Percentiles rank a stretch among this genome's conserved stretches.
These are phyloP conservation scores for Micromonas commoda DNA, from an alignment of 139 green algal species.

Conservation along the genomic window DNA sequence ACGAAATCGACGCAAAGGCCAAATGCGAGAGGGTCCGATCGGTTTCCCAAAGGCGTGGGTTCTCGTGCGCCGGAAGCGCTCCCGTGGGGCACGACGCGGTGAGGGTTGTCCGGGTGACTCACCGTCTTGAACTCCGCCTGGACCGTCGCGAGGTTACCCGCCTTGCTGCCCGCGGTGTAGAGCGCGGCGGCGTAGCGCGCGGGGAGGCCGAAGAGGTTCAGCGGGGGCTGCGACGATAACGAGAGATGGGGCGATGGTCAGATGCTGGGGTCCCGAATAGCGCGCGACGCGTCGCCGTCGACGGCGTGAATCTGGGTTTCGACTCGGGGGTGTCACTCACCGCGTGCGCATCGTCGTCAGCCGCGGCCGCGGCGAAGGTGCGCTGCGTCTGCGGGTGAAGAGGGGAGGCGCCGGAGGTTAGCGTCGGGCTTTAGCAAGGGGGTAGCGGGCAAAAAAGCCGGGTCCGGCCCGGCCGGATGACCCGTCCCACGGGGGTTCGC, in stretches of 20 bases:
- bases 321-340: neutral
- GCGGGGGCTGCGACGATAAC: conserved; percentile 2
- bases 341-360: neutral
- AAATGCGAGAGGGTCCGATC: neutral
- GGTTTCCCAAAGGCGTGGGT: neutral
- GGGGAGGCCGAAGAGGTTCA: conserved; percentile 25
- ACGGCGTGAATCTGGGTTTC: neutral
- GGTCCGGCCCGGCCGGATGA: too few relatives aligned
- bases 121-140: conserved; percentile 21
- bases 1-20: neutral
- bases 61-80: neutral
- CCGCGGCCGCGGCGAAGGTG: too few relatives aligned
- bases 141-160: neutral
- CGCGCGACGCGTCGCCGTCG: neutral
- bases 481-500: neutral
- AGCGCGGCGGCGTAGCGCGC: conserved; percentile 30
- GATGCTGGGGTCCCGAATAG: neutral
- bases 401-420: too few relatives aligned
- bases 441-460: too few relatives aligned
- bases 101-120: neutral
- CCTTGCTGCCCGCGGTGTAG: conserved; percentile 29
- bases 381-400: too few relatives aligned
- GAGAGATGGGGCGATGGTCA: neutral
- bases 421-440: too few relatives aligned
- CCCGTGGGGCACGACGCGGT: too few relatives aligned